Evolutionary conservation across 2,329 filamentous ascomycete species (phyloP), one percentile per base, ranked within the genome.

Genomic region (Nigrospora sphaerica): DNA sequence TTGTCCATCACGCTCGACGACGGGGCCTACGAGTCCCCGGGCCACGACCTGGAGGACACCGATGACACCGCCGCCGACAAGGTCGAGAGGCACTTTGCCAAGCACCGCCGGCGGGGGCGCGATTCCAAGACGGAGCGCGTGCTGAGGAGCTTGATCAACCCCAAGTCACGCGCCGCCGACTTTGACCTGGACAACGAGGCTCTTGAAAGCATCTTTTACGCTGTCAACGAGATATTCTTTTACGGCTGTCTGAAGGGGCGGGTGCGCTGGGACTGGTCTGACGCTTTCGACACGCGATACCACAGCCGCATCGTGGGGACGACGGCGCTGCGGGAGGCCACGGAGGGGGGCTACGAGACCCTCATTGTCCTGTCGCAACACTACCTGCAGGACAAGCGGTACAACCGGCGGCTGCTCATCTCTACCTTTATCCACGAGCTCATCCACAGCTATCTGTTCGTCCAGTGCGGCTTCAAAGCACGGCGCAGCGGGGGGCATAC

Each of bases 341-440:
- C 60, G 31, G 57, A 64, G 2, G 69, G 72, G 19, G 80, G 79
- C 12, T 81, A 75, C 55, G 81, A 85, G 61, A 83, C 80, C 2
- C 66, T 82, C 23, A 81, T 85, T 42, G 73, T 81, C 5, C 65
- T 85, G 12, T 83, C 80, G 4, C 70, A 71, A 2, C 74, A 78
- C 0, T 80, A 84, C 13, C 69, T 84, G n/a, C 68, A 66, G 35
- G 70, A 77, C 51, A 69, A 62, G 13, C 70, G 67, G 42, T 85
- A 80, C 60, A 81, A 80, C 57, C 66, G 80, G 6, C 70, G 78
- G 7, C 67, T 85, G 14, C 70, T 85, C 46, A 81, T 85, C 42
- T 79, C 77, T 7, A 81, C 81, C 0, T 83, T 85, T 51, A 57
- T 85, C 40, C 81, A 85, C 57, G 81, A 85, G 62, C 73, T 84